Evolutionary conservation across 2,329 filamentous ascomycete species (phyloP), one percentile per base, ranked within the genome.

Genomic region (Knufia fluminis): DNA sequence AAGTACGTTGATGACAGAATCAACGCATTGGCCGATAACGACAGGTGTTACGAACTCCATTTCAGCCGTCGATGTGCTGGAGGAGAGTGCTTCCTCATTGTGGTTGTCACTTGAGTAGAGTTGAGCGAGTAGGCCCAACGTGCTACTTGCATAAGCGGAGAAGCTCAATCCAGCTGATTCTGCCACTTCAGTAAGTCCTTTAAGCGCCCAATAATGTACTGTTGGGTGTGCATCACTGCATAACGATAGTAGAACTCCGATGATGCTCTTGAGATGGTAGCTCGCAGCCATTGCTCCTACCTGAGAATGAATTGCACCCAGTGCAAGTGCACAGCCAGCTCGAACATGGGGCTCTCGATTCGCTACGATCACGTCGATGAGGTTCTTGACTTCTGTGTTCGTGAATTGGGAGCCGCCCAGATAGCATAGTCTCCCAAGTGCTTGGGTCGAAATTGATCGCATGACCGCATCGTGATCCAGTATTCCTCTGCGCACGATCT

Each of bases 281-380:
- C 90, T 89, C 48, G 92, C 92, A 47, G 92, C 92, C 90, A 98
- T 97, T 50, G 92, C 91, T 50, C 92, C 94, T 28, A 98, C 86
- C 64, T 95, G 89, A 16, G 88, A 86, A 68, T 98, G 90, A 46
- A 98, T 97, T 50, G 85, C 86, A 7, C 92, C 92, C 24, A 98
- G 71, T 10, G 92, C 89, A 72, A 94, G 87, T 14, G 94, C 92
- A 67, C 91, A 98, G 9, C 92, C 92, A 39, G 94, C 90, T 64
- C 92, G 82, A 32, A 89, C 89, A 64, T 86, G 91, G 0, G 92
- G 92, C 64, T 98, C 92, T 48, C 91, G 79, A 65, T 98, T 96
- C 39, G 83, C 79, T 4, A 98, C 89, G 55, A 98, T 96, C 1
- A 86, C 94, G 61, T 98, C 91, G 38, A 97, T 84, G 8, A 98